Evolutionary conservation across 345 rosid species (phyloP).

Genomic region (Gossypium turneri): DNA sequence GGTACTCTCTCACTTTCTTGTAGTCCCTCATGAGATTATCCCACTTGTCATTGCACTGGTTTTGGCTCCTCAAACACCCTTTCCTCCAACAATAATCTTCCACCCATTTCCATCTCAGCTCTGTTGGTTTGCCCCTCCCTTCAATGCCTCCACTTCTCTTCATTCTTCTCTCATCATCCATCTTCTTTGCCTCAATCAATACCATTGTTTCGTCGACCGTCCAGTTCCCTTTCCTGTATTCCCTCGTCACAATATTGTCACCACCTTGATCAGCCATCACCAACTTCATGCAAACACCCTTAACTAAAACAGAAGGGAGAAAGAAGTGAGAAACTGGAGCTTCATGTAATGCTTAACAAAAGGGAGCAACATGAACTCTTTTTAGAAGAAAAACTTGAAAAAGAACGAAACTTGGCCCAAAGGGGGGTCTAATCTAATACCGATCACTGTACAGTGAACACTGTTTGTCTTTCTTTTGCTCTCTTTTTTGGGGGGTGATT

Average conservation of each 20-base stretch:
- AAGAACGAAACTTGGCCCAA: constrained; percentile 10
- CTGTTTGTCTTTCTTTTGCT: not conserved
- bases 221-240: constrained; percentile 90
- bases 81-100: constrained; percentile 84
- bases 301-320: not conserved
- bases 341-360: not conserved
- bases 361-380: not conserved
- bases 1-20: constrained; percentile 78
- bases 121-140: constrained; percentile 51
- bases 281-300: constrained; percentile 23
- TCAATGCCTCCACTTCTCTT: constrained; percentile 47
- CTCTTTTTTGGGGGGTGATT: not conserved
- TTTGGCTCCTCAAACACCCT: constrained; percentile 78
- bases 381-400: not conserved
- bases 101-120: constrained; percentile 95
- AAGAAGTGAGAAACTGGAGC: not conserved
- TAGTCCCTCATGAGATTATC: constrained; percentile 94
- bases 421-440: constrained; percentile 2
- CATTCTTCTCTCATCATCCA: constrained; percentile 80
- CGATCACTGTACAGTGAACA: not conserved
- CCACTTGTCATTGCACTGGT: constrained; percentile 97
- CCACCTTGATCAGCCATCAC: constrained; percentile 58
- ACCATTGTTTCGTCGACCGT: constrained; percentile 70
- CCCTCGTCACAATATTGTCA: constrained; percentile 43
- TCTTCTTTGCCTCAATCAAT: constrained; percentile 78